Conservation (phyloP, 768 basidiomycete genomes). For the Podaxis mareebaensis region DNA sequence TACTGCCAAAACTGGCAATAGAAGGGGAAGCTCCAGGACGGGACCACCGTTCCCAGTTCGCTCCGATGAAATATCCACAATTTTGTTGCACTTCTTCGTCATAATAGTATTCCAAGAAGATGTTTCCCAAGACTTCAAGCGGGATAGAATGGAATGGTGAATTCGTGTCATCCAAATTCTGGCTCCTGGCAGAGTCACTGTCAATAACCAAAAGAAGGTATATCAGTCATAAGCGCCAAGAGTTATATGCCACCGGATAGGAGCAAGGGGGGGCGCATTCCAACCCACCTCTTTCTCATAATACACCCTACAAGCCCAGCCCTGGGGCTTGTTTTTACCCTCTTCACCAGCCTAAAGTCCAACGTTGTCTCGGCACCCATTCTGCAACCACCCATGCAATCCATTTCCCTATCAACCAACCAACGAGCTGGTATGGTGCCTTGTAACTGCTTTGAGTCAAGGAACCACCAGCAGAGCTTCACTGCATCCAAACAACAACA, state of each 20-base stretch:
- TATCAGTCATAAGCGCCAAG: neutral
- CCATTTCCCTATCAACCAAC: slow-evolving; percentile 12
- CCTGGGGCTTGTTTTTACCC: neutral
- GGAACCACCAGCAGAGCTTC: slow-evolving; percentile 7
- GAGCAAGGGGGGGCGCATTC: neutral
- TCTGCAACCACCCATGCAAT: neutral
- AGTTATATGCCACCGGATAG: neutral
- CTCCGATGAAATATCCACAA: slow-evolving; percentile 14
- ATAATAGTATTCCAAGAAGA: slow-evolving; percentile 17
- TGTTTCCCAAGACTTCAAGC: slow-evolving; percentile 13
- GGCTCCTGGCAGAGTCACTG: neutral
- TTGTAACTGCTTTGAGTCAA: slow-evolving; percentile 5
- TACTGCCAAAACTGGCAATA: neutral
- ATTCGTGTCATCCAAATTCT: neutral
- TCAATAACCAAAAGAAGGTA: neutral
- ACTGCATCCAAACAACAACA: slow-evolving; percentile 11
- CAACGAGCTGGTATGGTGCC: slow-evolving; percentile 4
- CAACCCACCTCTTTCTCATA: neutral
- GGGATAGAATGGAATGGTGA: slow-evolving; percentile 12
- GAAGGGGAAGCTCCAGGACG: slow-evolving; percentile 5
- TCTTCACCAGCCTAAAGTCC: slow-evolving; percentile 5
- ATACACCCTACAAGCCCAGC: neutral
- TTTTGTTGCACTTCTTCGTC: slow-evolving; percentile 18
- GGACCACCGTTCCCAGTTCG: slow-evolving; percentile 14
- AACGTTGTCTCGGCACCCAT: neutral